A percentile compares a stretch with the other conserved stretches of the same genome.
These are phyloP conservation scores for Cytospora paraplurivora DNA, from an alignment of 2,329 filamentous ascomycete species.

Conservation along the genomic window DNA sequence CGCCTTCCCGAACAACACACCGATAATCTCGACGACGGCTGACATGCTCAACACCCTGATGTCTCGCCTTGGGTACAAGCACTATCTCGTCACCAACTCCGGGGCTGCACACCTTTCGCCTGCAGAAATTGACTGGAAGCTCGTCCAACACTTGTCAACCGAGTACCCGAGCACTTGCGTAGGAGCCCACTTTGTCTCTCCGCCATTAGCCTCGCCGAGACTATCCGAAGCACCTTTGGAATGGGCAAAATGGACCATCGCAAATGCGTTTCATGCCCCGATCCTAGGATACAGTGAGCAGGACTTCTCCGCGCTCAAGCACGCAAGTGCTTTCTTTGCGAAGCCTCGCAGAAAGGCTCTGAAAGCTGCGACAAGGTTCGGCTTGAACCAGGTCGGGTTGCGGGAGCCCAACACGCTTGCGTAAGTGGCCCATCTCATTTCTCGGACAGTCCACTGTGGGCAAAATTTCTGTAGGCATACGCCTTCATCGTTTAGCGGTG, in stretches of 20 bases:
- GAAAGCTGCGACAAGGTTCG: constrained; percentile 32
- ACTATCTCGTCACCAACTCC: constrained; percentile 60
- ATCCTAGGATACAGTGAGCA: constrained; percentile 59
- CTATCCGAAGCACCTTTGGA: constrained; percentile 45
- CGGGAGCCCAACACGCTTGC: constrained; percentile 57
- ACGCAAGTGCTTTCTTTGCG: constrained; percentile 30
- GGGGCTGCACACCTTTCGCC: constrained; percentile 50
- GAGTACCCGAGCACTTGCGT: constrained; percentile 53
- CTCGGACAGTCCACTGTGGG: background rate
- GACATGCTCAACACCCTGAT: constrained; percentile 61
- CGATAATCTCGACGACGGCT: constrained; percentile 56
- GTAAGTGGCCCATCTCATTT: constrained; percentile 9
- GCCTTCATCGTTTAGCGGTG: background rate
- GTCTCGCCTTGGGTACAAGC: constrained; percentile 58
- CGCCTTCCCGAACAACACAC: constrained; percentile 52
- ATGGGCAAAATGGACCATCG: constrained; percentile 60
- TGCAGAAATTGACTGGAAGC: constrained; percentile 54
- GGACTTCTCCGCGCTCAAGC: constrained; percentile 50
- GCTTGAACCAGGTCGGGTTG: constrained; percentile 37
- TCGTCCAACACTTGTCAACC: constrained; percentile 52
- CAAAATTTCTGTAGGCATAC: background rate
- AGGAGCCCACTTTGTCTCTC: constrained; percentile 63
- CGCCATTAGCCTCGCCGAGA: constrained; percentile 54
- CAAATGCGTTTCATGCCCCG: constrained; percentile 49
- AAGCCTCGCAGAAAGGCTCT: constrained; percentile 27